Conservation (phyloP, 2,329 filamentous ascomycete genomes). For the Truncatella angustata region DNA sequence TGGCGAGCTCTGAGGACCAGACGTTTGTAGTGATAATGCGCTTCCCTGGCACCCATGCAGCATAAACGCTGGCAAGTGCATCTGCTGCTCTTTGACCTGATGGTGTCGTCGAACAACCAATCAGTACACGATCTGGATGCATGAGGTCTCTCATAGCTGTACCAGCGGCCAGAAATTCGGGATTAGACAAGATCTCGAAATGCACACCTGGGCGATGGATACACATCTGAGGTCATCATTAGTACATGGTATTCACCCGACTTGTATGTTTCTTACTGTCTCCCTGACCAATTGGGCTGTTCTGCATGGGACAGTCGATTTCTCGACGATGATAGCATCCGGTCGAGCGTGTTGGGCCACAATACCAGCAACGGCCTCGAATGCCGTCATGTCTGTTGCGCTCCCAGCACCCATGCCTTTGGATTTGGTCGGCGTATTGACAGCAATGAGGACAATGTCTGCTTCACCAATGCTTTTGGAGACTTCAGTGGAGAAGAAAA, state of each 20-base stretch:
- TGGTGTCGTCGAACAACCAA: slow-evolving; percentile 64
- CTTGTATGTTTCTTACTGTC: slow-evolving; percentile 44
- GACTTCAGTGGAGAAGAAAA: slow-evolving; percentile 72
- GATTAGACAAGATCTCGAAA: slow-evolving; percentile 78
- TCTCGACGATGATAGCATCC: slow-evolving; percentile 76
- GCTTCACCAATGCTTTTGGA: slow-evolving; percentile 61
- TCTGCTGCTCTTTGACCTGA: slow-evolving; percentile 61
- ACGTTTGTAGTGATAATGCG: slow-evolving; percentile 71
- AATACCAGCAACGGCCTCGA: slow-evolving; percentile 67
- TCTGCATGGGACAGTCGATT: slow-evolving; percentile 75
- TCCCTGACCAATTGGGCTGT: slow-evolving; percentile 69
- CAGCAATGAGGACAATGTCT: slow-evolving; percentile 72
- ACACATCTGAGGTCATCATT: slow-evolving; percentile 41
- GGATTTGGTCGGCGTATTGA: slow-evolving; percentile 77
- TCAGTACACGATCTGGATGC: slow-evolving; percentile 70
- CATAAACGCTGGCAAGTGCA: slow-evolving; percentile 64
- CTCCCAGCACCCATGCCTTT: slow-evolving; percentile 67
- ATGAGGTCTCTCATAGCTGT: slow-evolving; percentile 72
- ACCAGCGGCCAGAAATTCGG: slow-evolving; percentile 77
- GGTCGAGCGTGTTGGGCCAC: slow-evolving; percentile 65
- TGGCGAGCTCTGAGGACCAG: slow-evolving; percentile 76
- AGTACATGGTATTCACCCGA: neutral
- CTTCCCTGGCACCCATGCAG: slow-evolving; percentile 64
- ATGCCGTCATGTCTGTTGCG: slow-evolving; percentile 70
- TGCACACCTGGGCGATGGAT: slow-evolving; percentile 60